These are phyloP conservation scores for Xanthoceras sorbifolium DNA, from an alignment of 345 rosid species.

Conservation along the genomic window DNA sequence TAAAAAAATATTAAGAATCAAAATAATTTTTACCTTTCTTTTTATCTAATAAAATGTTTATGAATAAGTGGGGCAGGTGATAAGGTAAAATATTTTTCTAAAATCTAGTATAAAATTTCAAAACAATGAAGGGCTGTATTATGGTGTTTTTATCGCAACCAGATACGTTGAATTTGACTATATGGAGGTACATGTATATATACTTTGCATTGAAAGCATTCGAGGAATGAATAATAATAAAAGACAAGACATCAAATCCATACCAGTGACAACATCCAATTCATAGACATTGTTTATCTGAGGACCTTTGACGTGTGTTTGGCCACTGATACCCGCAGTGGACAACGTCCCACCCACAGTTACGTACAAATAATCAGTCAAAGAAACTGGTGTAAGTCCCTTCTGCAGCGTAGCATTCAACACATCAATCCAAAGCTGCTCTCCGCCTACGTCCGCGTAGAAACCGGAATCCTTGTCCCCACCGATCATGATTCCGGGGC, in stretches of 20 bases:
- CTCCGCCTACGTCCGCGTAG: constrained; percentile 52
- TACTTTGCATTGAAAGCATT: background rate
- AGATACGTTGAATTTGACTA: too few relatives aligned
- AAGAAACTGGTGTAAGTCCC: constrained; percentile 51
- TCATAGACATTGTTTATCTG: constrained; percentile 58
- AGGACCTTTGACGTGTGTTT: constrained; percentile 47
- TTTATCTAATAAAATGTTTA: too few relatives aligned
- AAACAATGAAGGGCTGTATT: too few relatives aligned
- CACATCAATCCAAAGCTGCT: constrained; percentile 51
- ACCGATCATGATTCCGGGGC: background rate
- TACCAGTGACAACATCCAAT: constrained; percentile 59
- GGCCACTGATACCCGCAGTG: constrained; percentile 58
- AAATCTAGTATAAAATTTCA: too few relatives aligned
- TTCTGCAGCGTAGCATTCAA: constrained; percentile 28
- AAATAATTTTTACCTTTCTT: too few relatives aligned
- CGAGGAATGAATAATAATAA: background rate
- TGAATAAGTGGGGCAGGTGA: too few relatives aligned
- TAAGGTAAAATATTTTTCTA: too few relatives aligned
- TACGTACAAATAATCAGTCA: constrained; percentile 54
- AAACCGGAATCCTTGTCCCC: constrained; percentile 8
- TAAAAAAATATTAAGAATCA: too few relatives aligned
- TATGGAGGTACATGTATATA: too few relatives aligned
- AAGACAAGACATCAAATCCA: too few relatives aligned
- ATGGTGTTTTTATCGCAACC: too few relatives aligned
- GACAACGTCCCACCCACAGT: constrained; percentile 60